phyloP scores from a whole-genome alignment of 2,329 filamentous ascomycete species.

The Alternaria longipes region DNA sequence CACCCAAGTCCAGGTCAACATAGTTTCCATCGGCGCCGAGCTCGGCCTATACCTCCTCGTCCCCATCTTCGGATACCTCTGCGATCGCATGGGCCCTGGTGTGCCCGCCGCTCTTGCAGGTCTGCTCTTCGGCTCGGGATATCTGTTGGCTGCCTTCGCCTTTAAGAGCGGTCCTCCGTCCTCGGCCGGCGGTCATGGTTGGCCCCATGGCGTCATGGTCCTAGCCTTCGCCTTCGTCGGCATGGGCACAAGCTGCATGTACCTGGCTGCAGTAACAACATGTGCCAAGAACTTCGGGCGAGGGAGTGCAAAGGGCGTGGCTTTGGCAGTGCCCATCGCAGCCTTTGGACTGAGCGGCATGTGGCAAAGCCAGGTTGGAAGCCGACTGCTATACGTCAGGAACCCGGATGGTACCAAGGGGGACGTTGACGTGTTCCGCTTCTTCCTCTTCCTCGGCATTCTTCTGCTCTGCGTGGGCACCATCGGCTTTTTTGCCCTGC shows the following conservation, averaged over 20 bases:
- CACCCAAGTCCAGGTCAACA: constrained; percentile 90
- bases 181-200: constrained; percentile 63
- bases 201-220: constrained; percentile 85
- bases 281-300: constrained; percentile 98
- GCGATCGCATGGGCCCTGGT: constrained; percentile 85
- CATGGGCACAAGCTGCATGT: constrained; percentile 85
- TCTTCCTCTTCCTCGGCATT: constrained; percentile 84
- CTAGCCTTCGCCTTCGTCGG: constrained; percentile 85
- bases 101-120: constrained; percentile 78
- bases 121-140: constrained; percentile 79
- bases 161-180: constrained; percentile 70
- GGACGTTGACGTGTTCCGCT: constrained; percentile 78
- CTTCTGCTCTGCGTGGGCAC: constrained; percentile 76
- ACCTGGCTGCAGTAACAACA: constrained; percentile 88
- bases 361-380: constrained; percentile 92
- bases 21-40: constrained; percentile 85
- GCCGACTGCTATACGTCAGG: constrained; percentile 76
- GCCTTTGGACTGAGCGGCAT: constrained; percentile 93
- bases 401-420: constrained; percentile 68
- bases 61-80: constrained; percentile 86
- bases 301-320: constrained; percentile 85
- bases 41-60: constrained; percentile 93
- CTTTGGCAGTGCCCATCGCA: constrained; percentile 89
- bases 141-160: constrained; percentile 80
- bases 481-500: constrained; percentile 76